Evolutionary conservation across 1,139 yeast species (phyloP), one percentile per base, ranked within the genome.

Genomic region (Tardiomyces blankii): DNA sequence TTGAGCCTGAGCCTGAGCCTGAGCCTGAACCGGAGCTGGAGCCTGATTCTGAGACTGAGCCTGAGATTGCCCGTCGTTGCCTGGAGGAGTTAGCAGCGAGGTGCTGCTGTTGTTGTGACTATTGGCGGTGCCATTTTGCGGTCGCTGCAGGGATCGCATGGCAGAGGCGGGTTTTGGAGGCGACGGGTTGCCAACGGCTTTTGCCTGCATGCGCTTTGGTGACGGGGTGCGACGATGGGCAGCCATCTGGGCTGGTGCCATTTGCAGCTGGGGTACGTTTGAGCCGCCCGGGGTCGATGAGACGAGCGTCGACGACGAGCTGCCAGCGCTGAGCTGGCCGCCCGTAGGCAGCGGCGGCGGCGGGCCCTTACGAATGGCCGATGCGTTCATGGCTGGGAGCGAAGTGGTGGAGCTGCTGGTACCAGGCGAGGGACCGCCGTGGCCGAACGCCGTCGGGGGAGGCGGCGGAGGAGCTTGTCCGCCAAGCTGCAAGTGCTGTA

Each of bases 181-280:
- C 40, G 28, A 45, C 35, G 35, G 35, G 6, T 28, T 38, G 4
- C 19, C 40, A 11, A 38, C 38, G 7, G 33, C 12, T 8, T 40
- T 39, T 14, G 27, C 27, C 21, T 19, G 39, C 27, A 39, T 42
- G 35, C 38, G 18, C 42, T 32, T 18, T 18, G 38, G 19, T 43
- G 23, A 14, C 46, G 45, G 32, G 46, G 48, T 16, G 45, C 43
- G 27, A 42, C 39, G 16, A 39, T 43, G 4, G 40, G 11, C 11
- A 30, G 35, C 35, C 35, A 30, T 30, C 35, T 30, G 35, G 16
- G 35, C n/a, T n/a, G n/a, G 16, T 30, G 35, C 35, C 16, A 30
- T 14, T 30, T 30, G 35, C 35, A 14, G 35, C 16, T n/a, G n/a
- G n/a, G n/a, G n/a, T n/a, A n/a, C n/a, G n/a, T n/a, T n/a, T n/a